Evolutionary conservation across 208 protist species (phyloP).

Genomic region (Wallacemonas sp.): DNA sequence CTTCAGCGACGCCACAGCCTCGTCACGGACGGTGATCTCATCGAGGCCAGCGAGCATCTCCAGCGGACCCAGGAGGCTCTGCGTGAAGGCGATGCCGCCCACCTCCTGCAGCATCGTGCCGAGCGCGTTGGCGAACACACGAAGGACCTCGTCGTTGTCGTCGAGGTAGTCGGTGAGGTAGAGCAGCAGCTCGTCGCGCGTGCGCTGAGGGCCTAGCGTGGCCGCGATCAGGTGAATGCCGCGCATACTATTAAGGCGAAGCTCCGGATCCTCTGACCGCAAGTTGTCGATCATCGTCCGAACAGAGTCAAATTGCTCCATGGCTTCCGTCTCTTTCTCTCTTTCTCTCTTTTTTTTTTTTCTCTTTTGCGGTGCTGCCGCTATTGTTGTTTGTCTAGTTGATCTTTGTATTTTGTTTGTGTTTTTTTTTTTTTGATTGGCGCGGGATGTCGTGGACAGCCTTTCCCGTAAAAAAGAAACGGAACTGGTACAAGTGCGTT

Average conservation of each 20-base stretch:
- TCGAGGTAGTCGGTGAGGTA: constrained; percentile 98
- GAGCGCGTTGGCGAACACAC: constrained; percentile 97
- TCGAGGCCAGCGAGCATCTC: constrained; percentile 97
- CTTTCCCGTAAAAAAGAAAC: no score
- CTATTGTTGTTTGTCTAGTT: no score
- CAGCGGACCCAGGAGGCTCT: constrained; percentile 93
- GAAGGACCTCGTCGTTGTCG: constrained; percentile 99
- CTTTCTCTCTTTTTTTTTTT: constrained; percentile 20
- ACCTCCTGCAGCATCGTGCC: constrained; percentile 97
- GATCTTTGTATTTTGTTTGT: no score
- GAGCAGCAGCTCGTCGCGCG: constrained; percentile 96
- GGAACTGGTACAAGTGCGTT: no score
- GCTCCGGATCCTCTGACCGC: constrained; percentile 95
- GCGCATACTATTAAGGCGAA: constrained; percentile 96
- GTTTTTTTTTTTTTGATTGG: no score
- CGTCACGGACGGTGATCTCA: constrained; percentile 97
- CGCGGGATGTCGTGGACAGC: no score
- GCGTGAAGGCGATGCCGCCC: constrained; percentile 92
- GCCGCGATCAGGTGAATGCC: constrained; percentile 97
- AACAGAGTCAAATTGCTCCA: constrained; percentile 95
- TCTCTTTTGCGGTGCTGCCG: no score
- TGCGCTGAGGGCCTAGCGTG: constrained; percentile 96
- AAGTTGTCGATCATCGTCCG: constrained; percentile 97
- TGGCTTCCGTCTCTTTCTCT: constrained; percentile 6
- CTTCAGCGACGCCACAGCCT: constrained; percentile 87